Evolutionary conservation across 768 basidiomycete species (phyloP), one percentile per base, ranked within the genome.

Genomic region (Tulasnella sp.): DNA sequence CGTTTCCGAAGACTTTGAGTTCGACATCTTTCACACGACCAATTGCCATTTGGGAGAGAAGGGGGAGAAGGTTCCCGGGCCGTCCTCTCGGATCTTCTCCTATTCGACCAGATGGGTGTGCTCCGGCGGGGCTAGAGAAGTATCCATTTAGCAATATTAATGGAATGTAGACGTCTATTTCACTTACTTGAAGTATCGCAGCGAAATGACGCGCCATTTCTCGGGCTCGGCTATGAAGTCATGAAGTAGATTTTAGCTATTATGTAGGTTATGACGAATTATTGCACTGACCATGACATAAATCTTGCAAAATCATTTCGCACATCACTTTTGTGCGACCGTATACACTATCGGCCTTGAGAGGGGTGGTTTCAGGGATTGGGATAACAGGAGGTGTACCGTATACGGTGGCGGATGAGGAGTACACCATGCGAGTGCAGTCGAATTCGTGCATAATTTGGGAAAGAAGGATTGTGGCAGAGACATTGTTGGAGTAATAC

Each of bases 381-480:
- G 95, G 95, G 39, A 98, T 85, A 45, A 69, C 70, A 19, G 87
- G 82, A 8, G 95, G 95, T 3, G 80, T 91, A 48, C 95, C 95
- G 62, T 99, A 99, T 22, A 99, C 95, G 15, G 95, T 98, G 5
- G 95, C 95, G 20, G 90, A 93, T 9, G 92, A 96, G 1, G 95
- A 98, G 70, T 96, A 99, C 46, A 99, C 93, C 53, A 99, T 70
- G 54, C 88, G 77, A 47, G 75, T 73, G 69, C 86, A 88, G 56
- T 81, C 80, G 66, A 78, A 88, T 47, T 83, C 83, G 35, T 71
- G 68, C 91, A 93, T 93, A 58, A 77, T 71, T 70, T 91, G 82
- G 57, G 95, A 71, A 19, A 98, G 79, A 44, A 74, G 79, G 51
- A 95, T 66, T 5, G 91, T 92, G 4, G 89, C 92, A 37, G 76